Evolutionary conservation across 176 grass and related monocot genomes (phyloP), one percentile per base, ranked within the genome.

Genomic region (Oryza australiensis): DNA sequence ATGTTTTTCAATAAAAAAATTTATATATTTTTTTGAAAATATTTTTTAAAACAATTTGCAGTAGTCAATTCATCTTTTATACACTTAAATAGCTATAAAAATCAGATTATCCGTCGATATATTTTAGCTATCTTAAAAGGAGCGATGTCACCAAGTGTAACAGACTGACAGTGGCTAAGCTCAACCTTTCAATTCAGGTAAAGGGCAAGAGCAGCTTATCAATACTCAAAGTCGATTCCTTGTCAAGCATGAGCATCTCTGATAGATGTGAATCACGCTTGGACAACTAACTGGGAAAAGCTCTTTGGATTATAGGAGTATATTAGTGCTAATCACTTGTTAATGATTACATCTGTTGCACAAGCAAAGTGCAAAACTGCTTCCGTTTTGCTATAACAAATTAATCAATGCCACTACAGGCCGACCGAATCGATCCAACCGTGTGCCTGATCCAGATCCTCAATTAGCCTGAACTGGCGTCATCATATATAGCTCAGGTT

Each of bases 161-260:
- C 35, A 37, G 35, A 27, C 51, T 49, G 55, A 48, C 23, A 28
- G 4, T 40, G n/a, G 41, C 64, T 32, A 67, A 79, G 41, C 64
- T 32, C 73, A 79, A 80, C 81, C 76, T 84, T 84, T 84, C 69
- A 68, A 45, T 66, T 46, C 4, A 79, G 27, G 75, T 66, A 74
- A 83, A 68, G 75, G 86, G 69, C 86, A 84, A 79, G 22, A 37
- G 14, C 74, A 55, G 8, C 26, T 34, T 79, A 22, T 37, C 35
- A 37, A 37, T 37, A 37, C 35, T 38, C 71, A 78, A 29, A 32
- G n/a, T 71, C 1, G n/a, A 49, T 65, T 74, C 22, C 60, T 74
- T 24, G 33, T 30, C 18, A 71, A 15, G 59, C 76, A 80, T 73
- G 67, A 65, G 10, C 59, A 53, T 73, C 33, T 29, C 9, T 55